These are phyloP conservation scores for Baudoinia panamericana DNA, from an alignment of 495 filamentous ascomycete genomes.

Conservation along the genomic window DNA sequence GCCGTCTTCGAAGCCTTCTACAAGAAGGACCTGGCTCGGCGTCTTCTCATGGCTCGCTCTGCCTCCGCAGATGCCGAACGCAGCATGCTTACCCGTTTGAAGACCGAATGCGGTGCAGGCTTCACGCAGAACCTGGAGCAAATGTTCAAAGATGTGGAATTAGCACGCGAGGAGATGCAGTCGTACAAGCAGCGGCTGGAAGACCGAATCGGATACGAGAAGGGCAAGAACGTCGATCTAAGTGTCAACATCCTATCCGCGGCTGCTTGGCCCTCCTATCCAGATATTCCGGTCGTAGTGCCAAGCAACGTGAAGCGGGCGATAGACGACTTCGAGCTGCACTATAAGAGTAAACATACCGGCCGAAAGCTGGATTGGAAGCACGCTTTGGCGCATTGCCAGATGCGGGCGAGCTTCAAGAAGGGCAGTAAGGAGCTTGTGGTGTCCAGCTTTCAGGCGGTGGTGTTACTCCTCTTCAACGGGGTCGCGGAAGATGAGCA, in stretches of 20 bases:
- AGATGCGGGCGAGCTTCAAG: conserved; percentile 63
- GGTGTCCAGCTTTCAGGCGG: conserved; percentile 79
- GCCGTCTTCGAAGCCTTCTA: conserved; percentile 98
- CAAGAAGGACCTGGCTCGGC: conserved; percentile 85
- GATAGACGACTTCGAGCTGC: conserved; percentile 58
- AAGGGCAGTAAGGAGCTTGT: conserved; percentile 73
- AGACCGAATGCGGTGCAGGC: conserved; percentile 79
- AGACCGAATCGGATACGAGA: conserved; percentile 33
- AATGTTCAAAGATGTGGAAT: conserved; percentile 97
- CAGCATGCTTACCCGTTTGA: conserved; percentile 82
- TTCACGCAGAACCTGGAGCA: conserved; percentile 96
- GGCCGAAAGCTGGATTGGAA: conserved; percentile 84
- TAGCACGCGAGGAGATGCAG: conserved; percentile 70
- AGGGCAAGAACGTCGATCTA: conserved; percentile 51
- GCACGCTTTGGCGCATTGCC: conserved; percentile 75
- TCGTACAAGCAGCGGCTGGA: conserved; percentile 53
- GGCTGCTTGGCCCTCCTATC: conserved; percentile 84
- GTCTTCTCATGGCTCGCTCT: conserved; percentile 78
- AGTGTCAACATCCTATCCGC: conserved; percentile 75
- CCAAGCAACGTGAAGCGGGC: conserved; percentile 56
- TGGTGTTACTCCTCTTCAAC: conserved; percentile 89
- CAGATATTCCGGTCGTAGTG: conserved; percentile 61
- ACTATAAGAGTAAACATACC: conserved; percentile 77
- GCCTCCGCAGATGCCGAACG: conserved; percentile 90
- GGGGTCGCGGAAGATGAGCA: conserved; percentile 41